Evolutionary conservation across 2,329 filamentous ascomycete genomes (phyloP), one percentile per base, ranked within the genome.

Genomic region (Pseudohalonectria lignicola): DNA sequence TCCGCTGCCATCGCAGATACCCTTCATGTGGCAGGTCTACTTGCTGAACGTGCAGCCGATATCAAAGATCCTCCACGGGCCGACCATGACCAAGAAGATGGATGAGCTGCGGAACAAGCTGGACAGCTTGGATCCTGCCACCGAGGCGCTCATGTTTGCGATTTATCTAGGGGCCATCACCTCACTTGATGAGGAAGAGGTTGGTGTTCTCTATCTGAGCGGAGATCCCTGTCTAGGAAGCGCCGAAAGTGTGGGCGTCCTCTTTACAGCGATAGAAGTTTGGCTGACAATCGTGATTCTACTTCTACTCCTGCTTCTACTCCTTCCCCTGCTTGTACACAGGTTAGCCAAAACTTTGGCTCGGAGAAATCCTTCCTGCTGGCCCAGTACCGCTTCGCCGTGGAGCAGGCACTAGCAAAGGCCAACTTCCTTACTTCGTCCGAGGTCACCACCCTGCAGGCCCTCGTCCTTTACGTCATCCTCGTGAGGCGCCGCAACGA

Each of bases 41-140:
- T 71, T 79, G 44, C 78, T 85, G 45, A 85, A 83, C 37, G 80
- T 87, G 8, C 80, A 87, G 48, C 79, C 82, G 0, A 56, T 86
- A 9, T 65, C 82, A 48, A 86, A 85, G 52, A 64, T 86, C 11
- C 52, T 86, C 7, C 83, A 88, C 52, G 63, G 82, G 0, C 82
- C 81, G 1, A 77, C 77, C 3, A 71, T 78, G 53, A 74, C 75
- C 41, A 67, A 69, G 20, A 62, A 74, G 1, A 67, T 86, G 28
- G 66, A 76, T 15, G 66, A 75, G n/a, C 67, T 79, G 2, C 67
- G 75, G 26, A 68, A 67, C 29, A 73, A 77, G 39, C 61, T 78
- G 15, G 66, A 74, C 31, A 73, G 64, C 23, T 63, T 86, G 2
- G 66, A 63, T 0, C 66, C 71, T 1, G 62, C 61, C 0, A 60